Base-by-base conservation (phyloP, 805 yeast genomes). In the Sugiyamaella floridensis region DNA sequence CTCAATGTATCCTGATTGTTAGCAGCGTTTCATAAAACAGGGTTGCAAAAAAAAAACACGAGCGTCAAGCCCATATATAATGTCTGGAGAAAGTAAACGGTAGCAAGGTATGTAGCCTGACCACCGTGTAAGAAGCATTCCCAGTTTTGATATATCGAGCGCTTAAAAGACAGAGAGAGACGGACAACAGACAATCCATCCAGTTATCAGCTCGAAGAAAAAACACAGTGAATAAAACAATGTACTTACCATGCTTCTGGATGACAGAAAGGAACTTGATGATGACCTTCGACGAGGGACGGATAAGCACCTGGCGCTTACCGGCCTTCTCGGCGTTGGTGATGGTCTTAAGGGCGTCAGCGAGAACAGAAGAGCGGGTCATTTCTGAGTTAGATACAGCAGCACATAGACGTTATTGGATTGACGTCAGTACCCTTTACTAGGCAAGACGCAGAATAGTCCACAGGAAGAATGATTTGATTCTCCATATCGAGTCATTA, bases 321-420 rank as follows among this genome's bases (percentile, higher is more conserved):
- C 97, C 97, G 78, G 96, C 85, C 81, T 89, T 90, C 81, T 90
- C 97, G 79, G 97, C 97, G 78, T 90, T 90, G 93, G 89, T 89
- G 79, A 90, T 90, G 70, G 96, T 85, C 80, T 90, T 90, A 71
- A 90, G 85, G 74, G 97, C 97, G 81, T 90, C 97, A 74, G 96
- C 97, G 76, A 90, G 86, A 77, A 87, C 97, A 69, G 97, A 90
- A 66, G 97, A 82, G 82, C 97, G 90, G 76, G 97, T 88, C 97
- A 90, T 89, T 73, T 48, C 49, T 37, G 15, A 34, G 47, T 41
- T 34, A 34, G 49, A 22, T 15, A 46, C 19, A 32, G 28, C 28
- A 16, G 28, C 28, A 16, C 45, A 29, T 14, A 15, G 5, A 20
- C 29, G 18, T 26, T 44, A 26, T 11, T 28, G 16, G 40, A 32